Percentiles rank a stretch among this genome's conserved stretches.
These are phyloP conservation scores for Leccinum huronense DNA, from an alignment of 1,284 basidiomycete genomes.

Conservation along the genomic window DNA sequence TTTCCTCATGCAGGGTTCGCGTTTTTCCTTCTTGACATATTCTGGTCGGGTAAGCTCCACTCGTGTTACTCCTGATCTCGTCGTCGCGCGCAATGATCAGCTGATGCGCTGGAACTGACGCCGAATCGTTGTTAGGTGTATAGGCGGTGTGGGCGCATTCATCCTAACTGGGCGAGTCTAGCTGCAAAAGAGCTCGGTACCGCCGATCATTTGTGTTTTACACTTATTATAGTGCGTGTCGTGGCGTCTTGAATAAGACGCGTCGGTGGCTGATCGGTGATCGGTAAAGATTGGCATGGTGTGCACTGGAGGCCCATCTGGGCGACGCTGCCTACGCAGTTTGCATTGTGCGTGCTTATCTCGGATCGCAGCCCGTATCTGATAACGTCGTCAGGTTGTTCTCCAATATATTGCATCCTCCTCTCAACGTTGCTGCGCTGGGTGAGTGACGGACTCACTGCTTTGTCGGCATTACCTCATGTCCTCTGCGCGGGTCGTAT, in stretches of 20 bases:
- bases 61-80: conserved; percentile 1
- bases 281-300: conserved; percentile 20
- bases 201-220: conserved; percentile 73
- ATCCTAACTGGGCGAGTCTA: conserved; percentile 75
- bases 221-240: conserved; percentile 62
- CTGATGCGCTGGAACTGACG: conserved; percentile 1
- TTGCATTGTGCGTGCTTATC: conserved; percentile 56
- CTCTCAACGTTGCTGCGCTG: conserved; percentile 90
- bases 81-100: conserved; percentile 1
- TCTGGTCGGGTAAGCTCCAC: conserved; percentile 68
- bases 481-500: background rate
- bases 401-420: conserved; percentile 93
- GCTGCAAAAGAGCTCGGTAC: conserved; percentile 37
- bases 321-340: conserved; percentile 78
- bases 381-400: conserved; percentile 54
- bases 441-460: conserved; percentile 43
- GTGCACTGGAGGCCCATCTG: conserved; percentile 68
- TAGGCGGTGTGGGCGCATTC: conserved; percentile 95
- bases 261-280: background rate
- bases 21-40: conserved; percentile 92
- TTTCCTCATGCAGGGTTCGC: conserved; percentile 54
- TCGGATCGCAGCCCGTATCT: conserved; percentile 9
- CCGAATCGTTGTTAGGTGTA: conserved; percentile 56
- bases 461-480: background rate
- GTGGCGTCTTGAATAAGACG: background rate